Base-by-base conservation (phyloP, 1,139 yeast genomes). In the Spathaspora sp. region DNA sequence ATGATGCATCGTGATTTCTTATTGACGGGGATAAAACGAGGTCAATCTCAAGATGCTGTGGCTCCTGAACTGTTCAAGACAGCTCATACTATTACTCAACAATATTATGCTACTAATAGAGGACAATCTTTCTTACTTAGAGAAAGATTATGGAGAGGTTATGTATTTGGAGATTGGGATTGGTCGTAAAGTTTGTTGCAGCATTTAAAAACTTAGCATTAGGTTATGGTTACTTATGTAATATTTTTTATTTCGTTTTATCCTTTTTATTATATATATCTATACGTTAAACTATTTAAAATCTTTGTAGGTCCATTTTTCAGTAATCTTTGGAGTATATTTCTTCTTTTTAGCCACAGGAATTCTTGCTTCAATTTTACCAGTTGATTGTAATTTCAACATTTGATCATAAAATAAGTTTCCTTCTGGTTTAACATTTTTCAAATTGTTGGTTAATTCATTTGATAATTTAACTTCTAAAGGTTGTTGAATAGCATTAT, bases 261-360 rank as follows among this genome's bases (percentile, higher is more conserved):
- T 15, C 36, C 36, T 31, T 31, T 31, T 31, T 31, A 25, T 13
- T 41, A 23, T 41, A 33, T 41, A 41, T 42, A 27, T 27, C 5
- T 41, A 31, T 41, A 16, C 17, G 11, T 5, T 7, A 15, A 33
- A 31, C 57, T 71, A 87, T 68, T 86, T 86, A 60, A 87, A 86
- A 68, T 90, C 96, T 70, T 90, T 91, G 68, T 86, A 89, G 38
- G 91, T 80, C 96, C 96, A 90, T 67, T 89, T 90, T 65, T 89
- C 97, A 33, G 95, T 86, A 50, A 87, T 69, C 73, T 86, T 88
- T 51, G 79, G 86, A 53, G 81, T 74, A 61, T 85, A 86, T 56
- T 73, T 78, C 65, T 88, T 81, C 63, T 79, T 82, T 69, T 80
- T 82, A 50, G 76, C 78, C 42, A 81, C 81, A 9, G 88, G 90